Evolutionary conservation across 1,284 basidiomycete genomes (phyloP).

Genomic region (Cryptococcus maquisensis): DNA sequence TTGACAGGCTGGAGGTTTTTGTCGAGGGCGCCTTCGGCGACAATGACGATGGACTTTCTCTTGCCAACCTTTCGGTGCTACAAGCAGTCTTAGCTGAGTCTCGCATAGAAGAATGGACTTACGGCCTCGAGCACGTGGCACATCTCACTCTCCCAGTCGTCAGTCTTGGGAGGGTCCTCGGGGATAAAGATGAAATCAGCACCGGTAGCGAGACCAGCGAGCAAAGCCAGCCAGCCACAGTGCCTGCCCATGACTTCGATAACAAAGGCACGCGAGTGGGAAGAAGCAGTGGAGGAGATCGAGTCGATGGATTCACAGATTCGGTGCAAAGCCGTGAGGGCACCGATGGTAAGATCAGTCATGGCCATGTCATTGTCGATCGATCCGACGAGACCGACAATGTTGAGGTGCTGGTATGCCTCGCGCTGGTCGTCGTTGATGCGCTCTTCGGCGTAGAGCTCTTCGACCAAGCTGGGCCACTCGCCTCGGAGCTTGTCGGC

Average conservation of each 20-base stretch:
- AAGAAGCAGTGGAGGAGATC: conserved; percentile 93
- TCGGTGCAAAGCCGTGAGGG: conserved; percentile 87
- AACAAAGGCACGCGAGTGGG: conserved; percentile 96
- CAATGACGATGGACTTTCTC: conserved; percentile 96
- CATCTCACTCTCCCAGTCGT: conserved; percentile 89
- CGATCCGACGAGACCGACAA: conserved; percentile 94
- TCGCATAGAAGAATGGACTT: conserved; percentile 29
- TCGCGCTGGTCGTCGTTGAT: conserved; percentile 72
- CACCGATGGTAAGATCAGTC: conserved; percentile 96
- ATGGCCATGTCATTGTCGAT: conserved; percentile 99
- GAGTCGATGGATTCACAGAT: conserved; percentile 98
- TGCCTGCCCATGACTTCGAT: conserved; percentile 98
- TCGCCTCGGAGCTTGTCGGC: conserved; percentile 90
- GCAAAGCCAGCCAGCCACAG: conserved; percentile 93
- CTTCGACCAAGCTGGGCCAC: conserved; percentile 78
- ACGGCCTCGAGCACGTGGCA: conserved; percentile 78
- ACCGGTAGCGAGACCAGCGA: conserved; percentile 89
- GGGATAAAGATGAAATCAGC: conserved; percentile 98
- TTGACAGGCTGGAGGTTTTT: conserved; percentile 81
- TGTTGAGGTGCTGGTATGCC: conserved; percentile 77
- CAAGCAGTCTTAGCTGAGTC: not conserved
- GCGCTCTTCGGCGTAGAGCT: conserved; percentile 62
- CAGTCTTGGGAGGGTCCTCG: conserved; percentile 73
- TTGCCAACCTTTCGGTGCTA: conserved; percentile 90
- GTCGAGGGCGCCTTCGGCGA: conserved; percentile 94